Evolutionary conservation across 2,329 filamentous ascomycete genomes (phyloP), one percentile per base, ranked within the genome.

Genomic region (Venturia nashicola): DNA sequence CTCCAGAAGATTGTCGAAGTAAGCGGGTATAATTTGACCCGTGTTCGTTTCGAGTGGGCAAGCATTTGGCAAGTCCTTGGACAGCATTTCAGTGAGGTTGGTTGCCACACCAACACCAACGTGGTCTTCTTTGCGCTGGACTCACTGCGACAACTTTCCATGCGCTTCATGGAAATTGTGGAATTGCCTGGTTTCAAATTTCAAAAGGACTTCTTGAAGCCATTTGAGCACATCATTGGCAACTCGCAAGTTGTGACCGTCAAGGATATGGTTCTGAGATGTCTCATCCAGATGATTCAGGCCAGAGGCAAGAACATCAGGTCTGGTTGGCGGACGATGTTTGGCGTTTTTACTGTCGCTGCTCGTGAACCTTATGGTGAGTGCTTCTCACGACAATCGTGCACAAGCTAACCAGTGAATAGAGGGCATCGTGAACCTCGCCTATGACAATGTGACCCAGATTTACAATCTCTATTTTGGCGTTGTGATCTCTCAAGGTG

Each of bases 171-270:
- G 89, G 94, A 99, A 75, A 91, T 97, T 66, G 94, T 96, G 73
- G 94, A 99, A 74, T 77, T 99, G 69, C 91, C 94, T 0, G 94
- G 95, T 71, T 99, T 99, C 83, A 97, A 97, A 75, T 99, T 99
- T 72, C 94, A 99, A 71, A 99, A 99, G 74, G 93, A 99, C 73
- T 99, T 99, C 74, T 78, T 99, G 63, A 97, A 97, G 76, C 94
- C 95, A 0, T 99, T 99, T 70, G 93, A 99, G 77, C 91, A 97
- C 74, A 91, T 99, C 69, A 90, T 99, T 78, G 87, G 89, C 65
- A 97, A 99, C 73, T 94, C 91, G 51, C 90, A 82, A 67, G 91
- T 94, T 67, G 86, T 96, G 20, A 86, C 90, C 0, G 94, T 99
- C 70, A 99, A 99, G 76, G 94, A 99, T 70, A 93, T 99, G 88